Percentiles rank a stretch among this genome's conserved stretches.
Evolutionary conservation across 441 rosid species (phyloP).

Genomic region (Arabidopsis hybrid): DNA sequence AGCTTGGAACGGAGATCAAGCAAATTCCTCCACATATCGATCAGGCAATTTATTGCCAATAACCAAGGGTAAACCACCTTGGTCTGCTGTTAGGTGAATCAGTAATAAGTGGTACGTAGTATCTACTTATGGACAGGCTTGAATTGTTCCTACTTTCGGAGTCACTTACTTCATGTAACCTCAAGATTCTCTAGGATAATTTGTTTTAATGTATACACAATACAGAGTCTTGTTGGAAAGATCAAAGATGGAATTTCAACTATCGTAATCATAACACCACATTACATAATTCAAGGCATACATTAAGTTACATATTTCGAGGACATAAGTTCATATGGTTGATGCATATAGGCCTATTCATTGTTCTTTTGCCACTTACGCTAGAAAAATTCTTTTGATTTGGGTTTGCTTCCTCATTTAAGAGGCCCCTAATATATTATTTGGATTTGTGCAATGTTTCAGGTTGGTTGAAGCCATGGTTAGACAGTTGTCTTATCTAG

Average conservation of each 20-base stretch:
- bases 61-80: conserved; percentile 36
- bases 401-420: background rate
- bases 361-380: background rate
- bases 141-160: conserved; percentile 20
- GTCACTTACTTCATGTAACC: conserved; percentile 14
- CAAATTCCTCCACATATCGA: conserved; percentile 99
- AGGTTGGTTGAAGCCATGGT: conserved; percentile 41
- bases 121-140: conserved; percentile 8
- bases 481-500: conserved; percentile 30
- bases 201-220: background rate
- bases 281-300: background rate
- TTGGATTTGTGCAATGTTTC: conserved; percentile 26
- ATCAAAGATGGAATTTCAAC: conserved; percentile 11
- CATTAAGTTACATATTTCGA: no score
- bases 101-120: conserved; percentile 40
- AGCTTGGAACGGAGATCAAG: conserved; percentile 98
- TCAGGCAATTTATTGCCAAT: conserved; percentile 94
- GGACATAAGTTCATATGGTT: background rate
- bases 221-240: conserved; percentile 10
- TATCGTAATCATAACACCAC: background rate
- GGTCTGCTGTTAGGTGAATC: conserved; percentile 33
- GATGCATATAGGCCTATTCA: background rate
- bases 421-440: background rate
- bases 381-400: background rate
- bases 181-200: background rate